phyloP scores from a whole-genome alignment of 2,329 filamentous ascomycete species.

The Coniochaeta hoffmannii region DNA sequence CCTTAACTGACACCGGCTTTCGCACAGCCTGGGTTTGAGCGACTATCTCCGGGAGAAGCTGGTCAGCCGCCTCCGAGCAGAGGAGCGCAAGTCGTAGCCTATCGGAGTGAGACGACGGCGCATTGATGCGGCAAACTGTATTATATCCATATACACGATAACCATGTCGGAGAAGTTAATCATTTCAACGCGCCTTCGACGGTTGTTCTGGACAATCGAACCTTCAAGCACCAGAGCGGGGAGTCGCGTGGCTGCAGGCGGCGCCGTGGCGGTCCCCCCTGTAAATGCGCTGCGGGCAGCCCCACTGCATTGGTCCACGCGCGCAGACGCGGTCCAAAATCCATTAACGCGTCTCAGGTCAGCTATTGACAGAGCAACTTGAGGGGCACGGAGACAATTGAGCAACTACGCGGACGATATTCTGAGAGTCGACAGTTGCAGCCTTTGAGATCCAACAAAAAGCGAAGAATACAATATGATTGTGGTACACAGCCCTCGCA shows the following conservation, averaged over 20 bases:
- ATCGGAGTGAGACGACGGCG: not conserved
- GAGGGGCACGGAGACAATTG: no score
- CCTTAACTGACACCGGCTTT: not conserved
- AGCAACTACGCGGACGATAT: no score
- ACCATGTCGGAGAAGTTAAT: no score
- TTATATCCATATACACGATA: not conserved
- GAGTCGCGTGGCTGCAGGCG: no score
- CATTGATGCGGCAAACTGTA: not conserved
- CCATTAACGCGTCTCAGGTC: conserved; percentile 3
- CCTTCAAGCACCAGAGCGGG: no score
- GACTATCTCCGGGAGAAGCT: conserved; percentile 2
- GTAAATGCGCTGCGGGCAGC: not conserved
- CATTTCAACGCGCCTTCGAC: no score
- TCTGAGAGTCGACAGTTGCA: not conserved
- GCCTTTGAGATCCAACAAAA: not conserved
- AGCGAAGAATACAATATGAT: conserved; percentile 11
- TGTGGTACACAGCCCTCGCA: conserved; percentile 15
- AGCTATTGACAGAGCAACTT: not conserved
- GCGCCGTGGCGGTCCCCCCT: no score
- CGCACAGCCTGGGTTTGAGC: not conserved
- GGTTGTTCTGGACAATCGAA: no score
- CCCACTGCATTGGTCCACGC: not conserved
- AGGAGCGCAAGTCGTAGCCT: not conserved
- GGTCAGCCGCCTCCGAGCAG: not conserved
- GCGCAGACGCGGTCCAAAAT: conserved; percentile 1